Evolutionary conservation across 768 basidiomycete genomes (phyloP).

Genomic region (Asterophora parasitica): DNA sequence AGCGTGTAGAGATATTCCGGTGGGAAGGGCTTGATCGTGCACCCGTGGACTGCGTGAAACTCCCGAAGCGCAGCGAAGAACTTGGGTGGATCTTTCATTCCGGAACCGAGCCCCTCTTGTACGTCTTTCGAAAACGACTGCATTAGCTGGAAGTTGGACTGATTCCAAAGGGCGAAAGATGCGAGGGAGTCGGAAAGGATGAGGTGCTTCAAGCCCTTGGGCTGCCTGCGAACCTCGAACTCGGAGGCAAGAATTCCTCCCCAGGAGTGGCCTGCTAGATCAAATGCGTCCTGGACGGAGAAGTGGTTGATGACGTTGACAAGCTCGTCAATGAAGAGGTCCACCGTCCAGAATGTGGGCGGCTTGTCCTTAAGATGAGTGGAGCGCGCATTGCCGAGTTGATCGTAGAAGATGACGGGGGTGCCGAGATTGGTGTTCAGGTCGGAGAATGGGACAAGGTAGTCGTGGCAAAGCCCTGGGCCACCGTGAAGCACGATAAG

Average conservation of each 20-base stretch:
- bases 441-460: conserved; percentile 37
- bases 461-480: conserved; percentile 41
- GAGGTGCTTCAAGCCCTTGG: conserved; percentile 31
- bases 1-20: conserved; percentile 18
- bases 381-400: conserved; percentile 49
- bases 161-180: conserved; percentile 21
- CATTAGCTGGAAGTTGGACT: conserved; percentile 20
- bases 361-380: conserved; percentile 40
- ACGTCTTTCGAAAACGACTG: conserved; percentile 16
- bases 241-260: conserved; percentile 48
- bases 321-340: conserved; percentile 52
- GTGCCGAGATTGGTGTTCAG: conserved; percentile 28
- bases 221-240: conserved; percentile 33
- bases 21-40: conserved; percentile 19
- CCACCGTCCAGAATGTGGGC: conserved; percentile 8
- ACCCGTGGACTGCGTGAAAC: conserved; percentile 23
- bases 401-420: conserved; percentile 53
- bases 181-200: conserved; percentile 28
- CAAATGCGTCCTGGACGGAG: conserved; percentile 34
- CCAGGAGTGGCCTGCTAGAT: conserved; percentile 54
- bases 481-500: conserved; percentile 42
- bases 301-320: conserved; percentile 41
- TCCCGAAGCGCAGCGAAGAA: conserved; percentile 17
- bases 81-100: conserved; percentile 15
- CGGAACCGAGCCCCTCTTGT: conserved; percentile 14